A percentile compares a stretch with the other conserved stretches of the same genome.
phyloP scores from a whole-genome alignment of 1,284 basidiomycete genomes.

The Mycena citricolor region DNA sequence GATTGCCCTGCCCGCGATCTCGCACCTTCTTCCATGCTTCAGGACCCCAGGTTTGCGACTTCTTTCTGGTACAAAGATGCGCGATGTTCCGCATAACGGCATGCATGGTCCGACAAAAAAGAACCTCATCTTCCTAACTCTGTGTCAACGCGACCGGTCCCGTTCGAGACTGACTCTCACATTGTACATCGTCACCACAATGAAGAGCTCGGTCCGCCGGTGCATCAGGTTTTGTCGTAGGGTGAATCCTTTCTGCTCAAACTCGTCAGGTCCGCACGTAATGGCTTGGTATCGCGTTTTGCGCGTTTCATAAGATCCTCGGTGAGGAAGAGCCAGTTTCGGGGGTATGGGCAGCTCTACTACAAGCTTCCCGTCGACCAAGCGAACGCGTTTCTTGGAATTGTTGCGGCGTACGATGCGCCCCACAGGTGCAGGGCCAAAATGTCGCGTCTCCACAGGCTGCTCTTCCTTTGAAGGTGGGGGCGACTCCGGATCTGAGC shows the following conservation, averaged over 20 bases:
- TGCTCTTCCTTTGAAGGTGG: slow-evolving; percentile 41
- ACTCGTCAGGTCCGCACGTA: slow-evolving; percentile 93
- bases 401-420: slow-evolving; percentile 75
- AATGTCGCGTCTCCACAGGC: slow-evolving; percentile 73
- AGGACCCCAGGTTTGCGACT: slow-evolving; percentile 93
- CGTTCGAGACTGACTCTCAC: slow-evolving; percentile 42
- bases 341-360: slow-evolving; percentile 85
- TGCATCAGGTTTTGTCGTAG: slow-evolving; percentile 82
- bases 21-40: slow-evolving; percentile 95
- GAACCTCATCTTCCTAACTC: slow-evolving; percentile 85
- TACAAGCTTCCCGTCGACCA: slow-evolving; percentile 85
- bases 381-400: slow-evolving; percentile 66
- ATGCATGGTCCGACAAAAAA: slow-evolving; percentile 93
- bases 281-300: slow-evolving; percentile 86
- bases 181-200: slow-evolving; percentile 96
- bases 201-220: slow-evolving; percentile 88
- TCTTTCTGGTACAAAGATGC: slow-evolving; percentile 90
- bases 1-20: background rate
- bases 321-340: slow-evolving; percentile 78
- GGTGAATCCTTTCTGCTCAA: slow-evolving; percentile 80
- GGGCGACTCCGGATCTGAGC: slow-evolving; percentile 13
- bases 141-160: slow-evolving; percentile 3
- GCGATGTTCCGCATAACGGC: slow-evolving; percentile 94
- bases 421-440: slow-evolving; percentile 82
- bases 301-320: slow-evolving; percentile 82